Evolutionary conservation across 1,284 basidiomycete species (phyloP), one percentile per base, ranked within the genome.

Genomic region (Crucibulum cyathiforme): DNA sequence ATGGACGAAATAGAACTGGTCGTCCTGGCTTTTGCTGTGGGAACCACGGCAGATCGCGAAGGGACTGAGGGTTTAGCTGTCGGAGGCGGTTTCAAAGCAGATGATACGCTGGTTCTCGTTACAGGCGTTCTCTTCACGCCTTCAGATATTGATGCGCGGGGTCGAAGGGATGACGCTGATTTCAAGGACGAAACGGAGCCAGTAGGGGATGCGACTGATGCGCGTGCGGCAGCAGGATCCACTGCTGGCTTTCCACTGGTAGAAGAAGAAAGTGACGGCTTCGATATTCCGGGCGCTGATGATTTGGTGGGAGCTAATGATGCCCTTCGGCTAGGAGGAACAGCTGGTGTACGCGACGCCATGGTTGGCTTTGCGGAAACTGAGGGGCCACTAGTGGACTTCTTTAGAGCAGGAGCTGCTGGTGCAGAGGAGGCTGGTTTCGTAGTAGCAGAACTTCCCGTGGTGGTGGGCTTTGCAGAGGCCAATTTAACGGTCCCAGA

Each of bases 1-100:
- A 92, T 86, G 5, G 90, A 90, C 12, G 89, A 83, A 53, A 92
- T 86, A 4, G 90, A 92, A 13, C 80, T 77, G 34, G 83, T 67
- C 24, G 83, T 74, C 38, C 85, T 80, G 48, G 80, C 70, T 56
- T 77, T 80, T 19, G 72, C 63, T 9, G 71, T 63, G 41, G 69
- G 58, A 19, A 67, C 45, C 19, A 65, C 67, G 56, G 67, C 70
- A 43, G 74, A 69, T 19, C 76, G 75, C 17, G 74, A 64, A 15
- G 71, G 34, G 51, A 71, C 63, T 47, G 73, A 39, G 57, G 75
- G 64, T 60, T 73, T 80, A 15, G 74, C 55, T 36, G 74, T 57
- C 51, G 75, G 66, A 6, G 69, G 61, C 19, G 71, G 61, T 34
- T 72, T 61, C 15, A 60, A 63, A 35, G 71, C 63, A 15, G 75